Evolutionary conservation across 192 early-diverging fungal genomes (phyloP).

Genomic region (Rhizophagus sp.): DNA sequence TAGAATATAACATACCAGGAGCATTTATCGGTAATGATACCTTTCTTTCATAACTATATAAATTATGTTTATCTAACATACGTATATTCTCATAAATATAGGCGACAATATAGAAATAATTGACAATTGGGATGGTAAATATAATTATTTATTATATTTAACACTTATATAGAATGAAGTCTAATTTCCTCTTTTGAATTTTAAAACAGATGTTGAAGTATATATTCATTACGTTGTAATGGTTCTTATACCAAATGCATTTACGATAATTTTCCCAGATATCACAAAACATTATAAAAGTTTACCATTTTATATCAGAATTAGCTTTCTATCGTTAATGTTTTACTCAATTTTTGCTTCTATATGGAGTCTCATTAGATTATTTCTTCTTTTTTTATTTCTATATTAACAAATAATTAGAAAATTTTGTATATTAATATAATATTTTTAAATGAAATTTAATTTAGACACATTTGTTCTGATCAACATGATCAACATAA

Average conservation of each 20-base stretch:
- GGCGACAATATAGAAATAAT: not conserved
- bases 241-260: not conserved
- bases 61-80: not conserved
- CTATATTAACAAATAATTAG: not conserved
- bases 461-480: no score
- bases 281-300: not conserved
- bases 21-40: not conserved
- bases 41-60: not conserved
- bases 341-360: not conserved
- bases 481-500: no score
- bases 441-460: no score
- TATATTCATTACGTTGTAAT: constrained; percentile 2
- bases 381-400: not conserved
- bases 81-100: not conserved
- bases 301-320: constrained; percentile 15
- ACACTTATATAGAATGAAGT: not conserved
- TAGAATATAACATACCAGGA: not conserved
- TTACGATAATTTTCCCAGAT: not conserved
- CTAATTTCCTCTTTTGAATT: not conserved
- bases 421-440: not conserved
- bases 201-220: not conserved
- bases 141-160: not conserved
- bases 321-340: not conserved
- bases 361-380: not conserved
- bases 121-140: not conserved